These are phyloP conservation scores for Sabuloglossum arenarium DNA, from an alignment of 495 filamentous ascomycete species.

Conservation along the genomic window DNA sequence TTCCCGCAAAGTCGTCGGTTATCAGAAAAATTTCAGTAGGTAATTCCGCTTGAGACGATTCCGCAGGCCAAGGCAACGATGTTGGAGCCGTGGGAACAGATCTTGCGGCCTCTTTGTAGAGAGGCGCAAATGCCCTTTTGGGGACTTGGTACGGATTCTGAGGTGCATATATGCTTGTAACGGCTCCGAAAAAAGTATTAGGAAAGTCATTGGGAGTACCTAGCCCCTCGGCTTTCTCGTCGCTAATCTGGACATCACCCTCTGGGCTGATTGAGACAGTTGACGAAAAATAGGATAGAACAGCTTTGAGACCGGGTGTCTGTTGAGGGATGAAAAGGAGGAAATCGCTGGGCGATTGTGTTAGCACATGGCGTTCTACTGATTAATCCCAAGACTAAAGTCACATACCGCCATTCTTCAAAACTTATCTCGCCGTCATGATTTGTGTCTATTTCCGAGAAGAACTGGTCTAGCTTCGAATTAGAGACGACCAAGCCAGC, in stretches of 20 bases:
- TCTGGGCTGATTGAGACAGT: constrained; percentile 81
- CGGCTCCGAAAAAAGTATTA: constrained; percentile 45
- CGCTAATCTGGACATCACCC: constrained; percentile 81
- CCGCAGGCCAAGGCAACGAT: neutral
- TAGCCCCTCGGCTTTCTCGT: constrained; percentile 75
- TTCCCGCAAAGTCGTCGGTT: neutral
- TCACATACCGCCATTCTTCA: constrained; percentile 82
- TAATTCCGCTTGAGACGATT: neutral
- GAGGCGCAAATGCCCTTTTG: neutral
- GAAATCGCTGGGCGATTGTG: constrained; percentile 45
- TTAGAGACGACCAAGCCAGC: constrained; percentile 63
- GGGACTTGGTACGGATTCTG: constrained; percentile 1
- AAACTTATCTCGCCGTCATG: constrained; percentile 76
- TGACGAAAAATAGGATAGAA: constrained; percentile 80
- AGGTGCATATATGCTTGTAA: constrained; percentile 26
- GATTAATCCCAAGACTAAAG: neutral
- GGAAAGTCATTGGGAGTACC: constrained; percentile 71
- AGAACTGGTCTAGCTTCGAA: constrained; percentile 64
- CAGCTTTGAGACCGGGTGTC: constrained; percentile 52
- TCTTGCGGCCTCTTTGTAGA: neutral
- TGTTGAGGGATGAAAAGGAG: constrained; percentile 77
- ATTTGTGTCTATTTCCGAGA: constrained; percentile 74
- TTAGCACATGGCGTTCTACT: neutral
- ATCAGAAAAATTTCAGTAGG: neutral
- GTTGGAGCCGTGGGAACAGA: neutral